Evolutionary conservation across 1,284 basidiomycete species (phyloP), one percentile per base, ranked within the genome.

Genomic region (Bondarzewia mesenterica): DNA sequence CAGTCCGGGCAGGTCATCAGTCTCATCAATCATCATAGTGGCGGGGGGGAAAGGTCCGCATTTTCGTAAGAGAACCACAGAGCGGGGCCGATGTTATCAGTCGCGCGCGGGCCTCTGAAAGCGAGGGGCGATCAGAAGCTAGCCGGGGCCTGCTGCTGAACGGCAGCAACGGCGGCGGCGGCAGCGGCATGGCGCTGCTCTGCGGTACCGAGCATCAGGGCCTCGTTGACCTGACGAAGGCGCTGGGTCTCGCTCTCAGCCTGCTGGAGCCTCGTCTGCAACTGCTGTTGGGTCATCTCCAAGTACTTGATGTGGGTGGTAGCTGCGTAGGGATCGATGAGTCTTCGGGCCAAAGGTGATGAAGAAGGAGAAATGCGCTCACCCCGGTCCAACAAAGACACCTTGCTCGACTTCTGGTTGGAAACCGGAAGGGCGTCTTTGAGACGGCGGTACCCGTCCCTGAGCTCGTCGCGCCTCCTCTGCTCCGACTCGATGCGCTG

Each of bases 381-480:
- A 46, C 44, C 85, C 79, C 89, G 81, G 61, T 93, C 89, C 58
- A 93, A 78, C 50, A 93, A 72, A 52, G 80, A 85, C 47, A 89
- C 84, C 71, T 93, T 93, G 77, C 85, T 89, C 15, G 83, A 82
- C 73, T 91, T 88, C 75, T 92, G 89, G 71, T 88, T 89, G 43
- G 85, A 86, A 48, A 81, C 72, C 21, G 90, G 90, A 53, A 93
- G 80, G 47, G 82, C 83, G 56, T 88, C 85, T 75, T 89, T 89
- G 66, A 93, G 81, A 50, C 84, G 76, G 59, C 82, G 78, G 68
- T 93, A 93, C 50, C 89, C 89, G 52, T 91, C 87, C 49, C 88
- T 74, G 58, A 93, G 82, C 68, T 92, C 89, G 59, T 93, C 87
- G 43, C 89, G 81, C 58, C 89, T 78, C 57, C 88, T 75, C 73